Evolutionary conservation across 805 yeast genomes (phyloP), one percentile per base, ranked within the genome.

Genomic region (Ogataea pilisensis): DNA sequence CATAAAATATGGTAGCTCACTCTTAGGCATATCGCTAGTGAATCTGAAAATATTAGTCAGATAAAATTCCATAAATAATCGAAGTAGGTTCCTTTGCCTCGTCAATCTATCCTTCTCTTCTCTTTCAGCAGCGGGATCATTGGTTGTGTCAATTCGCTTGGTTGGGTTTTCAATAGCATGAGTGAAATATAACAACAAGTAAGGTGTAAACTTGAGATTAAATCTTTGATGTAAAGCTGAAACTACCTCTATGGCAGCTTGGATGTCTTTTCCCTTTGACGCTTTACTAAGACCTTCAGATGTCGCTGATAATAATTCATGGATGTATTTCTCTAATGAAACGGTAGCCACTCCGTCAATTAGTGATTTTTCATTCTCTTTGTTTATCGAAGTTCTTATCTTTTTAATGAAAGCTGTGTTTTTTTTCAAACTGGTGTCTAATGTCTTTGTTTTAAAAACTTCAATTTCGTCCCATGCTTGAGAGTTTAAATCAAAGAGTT

Each of bases 181-280:
- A 3, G 71, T 60, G 41, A 76, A 67, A 49, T 68, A 60, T 5
- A 66, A 58, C 42, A 75, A 60, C 26, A 80, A 54, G 9, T 46
- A 54, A 1, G 77, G 74, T 0, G 90, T 74, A 57, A 85, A 83
- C 2, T 60, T 49, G 0, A 47, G 38, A 2, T 66, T 54, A 55
- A 89, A 88, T 41, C 96, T 67, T 60, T 85, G 95, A 62, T 88
- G 95, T 16, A 89, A 62, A 0, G 80, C 81, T 30, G 87, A 76
- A 0, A 82, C 69, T 1, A 88, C 72, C 49, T 82, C 89, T 21
- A 81, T 71, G 2, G 82, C 79, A 0, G 91, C 80, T 13, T 51
- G 45, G 1, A 85, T 58, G 55, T 87, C 95, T 8, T 72, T 79
- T 7, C 63, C 60, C 41, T 78, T 77, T 8, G 68, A 63, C 6